phyloP scores from a whole-genome alignment of 306 rosid genomes.

The Trichosanthes truncata region DNA sequence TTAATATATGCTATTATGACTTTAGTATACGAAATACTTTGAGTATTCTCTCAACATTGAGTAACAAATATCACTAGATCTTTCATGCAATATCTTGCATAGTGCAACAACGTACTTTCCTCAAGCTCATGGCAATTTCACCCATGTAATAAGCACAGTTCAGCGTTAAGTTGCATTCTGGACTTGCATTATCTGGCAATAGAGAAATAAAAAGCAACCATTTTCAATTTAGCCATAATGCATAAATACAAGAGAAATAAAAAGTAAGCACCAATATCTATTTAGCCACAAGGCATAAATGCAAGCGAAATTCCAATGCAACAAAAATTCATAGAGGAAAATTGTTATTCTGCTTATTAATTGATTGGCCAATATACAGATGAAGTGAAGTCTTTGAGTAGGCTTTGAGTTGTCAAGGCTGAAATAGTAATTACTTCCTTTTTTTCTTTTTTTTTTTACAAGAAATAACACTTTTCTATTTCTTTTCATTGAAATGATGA shows the following conservation, averaged over 20 bases:
- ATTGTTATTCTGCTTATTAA: neutral
- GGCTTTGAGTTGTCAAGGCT: neutral
- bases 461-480: too few species aligned
- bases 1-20: too few species aligned
- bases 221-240: neutral
- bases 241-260: neutral
- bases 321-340: neutral
- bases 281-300: neutral
- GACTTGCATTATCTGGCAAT: constrained; percentile 57
- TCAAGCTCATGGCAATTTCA: constrained; percentile 87
- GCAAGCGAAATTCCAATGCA: neutral
- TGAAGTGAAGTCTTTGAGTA: neutral
- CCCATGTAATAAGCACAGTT: constrained; percentile 81
- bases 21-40: too few species aligned
- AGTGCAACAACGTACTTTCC: constrained; percentile 49
- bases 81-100: neutral
- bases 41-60: too few species aligned
- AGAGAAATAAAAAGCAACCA: neutral
- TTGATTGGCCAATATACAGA: neutral
- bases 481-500: too few species aligned
- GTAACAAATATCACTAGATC: neutral
- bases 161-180: constrained; percentile 64
- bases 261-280: neutral
- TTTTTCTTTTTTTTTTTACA: too few species aligned
- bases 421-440: too few species aligned